Evolutionary conservation across 768 basidiomycete genomes (phyloP).

Genomic region (Rhodosporidiobolus sp.): DNA sequence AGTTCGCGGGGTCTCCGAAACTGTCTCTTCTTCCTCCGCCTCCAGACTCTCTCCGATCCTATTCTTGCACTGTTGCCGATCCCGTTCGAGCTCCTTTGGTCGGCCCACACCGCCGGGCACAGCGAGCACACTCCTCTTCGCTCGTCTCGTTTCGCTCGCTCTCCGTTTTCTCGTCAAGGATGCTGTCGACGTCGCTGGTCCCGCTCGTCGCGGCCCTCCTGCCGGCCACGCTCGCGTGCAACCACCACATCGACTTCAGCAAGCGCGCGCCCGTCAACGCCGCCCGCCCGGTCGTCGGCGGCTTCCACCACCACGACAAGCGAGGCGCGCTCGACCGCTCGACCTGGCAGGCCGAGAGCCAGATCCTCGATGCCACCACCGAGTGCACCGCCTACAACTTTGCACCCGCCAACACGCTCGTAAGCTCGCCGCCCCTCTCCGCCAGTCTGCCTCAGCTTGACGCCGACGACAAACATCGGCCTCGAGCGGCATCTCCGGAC

Average conservation of each 20-base stretch:
- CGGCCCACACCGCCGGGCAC: too few relatives aligned
- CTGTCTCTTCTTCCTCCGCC: too few relatives aligned
- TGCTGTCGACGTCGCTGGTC: background rate
- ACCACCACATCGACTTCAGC: background rate
- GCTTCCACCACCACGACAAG: background rate
- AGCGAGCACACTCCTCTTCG: background rate
- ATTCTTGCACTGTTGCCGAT: too few relatives aligned
- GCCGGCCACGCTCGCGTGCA: background rate
- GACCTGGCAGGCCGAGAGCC: slow-evolving; percentile 1
- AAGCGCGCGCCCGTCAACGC: slow-evolving; percentile 1
- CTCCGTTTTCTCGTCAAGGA: too few relatives aligned
- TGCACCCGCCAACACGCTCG: slow-evolving; percentile 40
- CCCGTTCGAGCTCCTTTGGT: too few relatives aligned
- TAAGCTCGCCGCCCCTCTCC: slow-evolving; percentile 41
- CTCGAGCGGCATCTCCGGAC: slow-evolving; percentile 8
- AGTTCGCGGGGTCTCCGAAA: too few relatives aligned
- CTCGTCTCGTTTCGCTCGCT: too few relatives aligned
- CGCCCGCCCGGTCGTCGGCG: background rate
- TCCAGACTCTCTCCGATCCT: too few relatives aligned
- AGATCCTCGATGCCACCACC: slow-evolving; percentile 38
- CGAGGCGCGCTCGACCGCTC: slow-evolving; percentile 16
- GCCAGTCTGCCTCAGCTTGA: background rate
- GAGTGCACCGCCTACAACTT: slow-evolving; percentile 49
- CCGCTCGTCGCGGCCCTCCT: background rate
- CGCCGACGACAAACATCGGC: background rate